A percentile compares a stretch with the other conserved stretches of the same genome.
These are phyloP conservation scores for Gleditsia sinensis DNA, from an alignment of 306 rosid genomes.

Conservation along the genomic window DNA sequence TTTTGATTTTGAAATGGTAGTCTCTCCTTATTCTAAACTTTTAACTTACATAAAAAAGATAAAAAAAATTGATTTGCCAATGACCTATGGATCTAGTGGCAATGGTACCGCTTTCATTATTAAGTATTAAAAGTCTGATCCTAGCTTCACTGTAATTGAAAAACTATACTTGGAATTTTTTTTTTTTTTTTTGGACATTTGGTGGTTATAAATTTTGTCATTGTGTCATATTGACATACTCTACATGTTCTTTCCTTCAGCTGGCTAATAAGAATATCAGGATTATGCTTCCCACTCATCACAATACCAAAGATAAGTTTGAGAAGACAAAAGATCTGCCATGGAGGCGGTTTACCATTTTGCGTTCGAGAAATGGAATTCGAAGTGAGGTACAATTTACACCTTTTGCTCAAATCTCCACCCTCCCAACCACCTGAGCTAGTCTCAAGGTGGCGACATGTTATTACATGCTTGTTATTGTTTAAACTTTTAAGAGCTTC, in stretches of 20 bases:
- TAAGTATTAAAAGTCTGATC: no score
- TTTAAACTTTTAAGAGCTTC: background rate
- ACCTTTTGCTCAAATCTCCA: no score
- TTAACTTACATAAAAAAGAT: no score
- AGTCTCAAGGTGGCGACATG: no score
- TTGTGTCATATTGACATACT: background rate
- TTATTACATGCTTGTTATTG: background rate
- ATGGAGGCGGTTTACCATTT: slow-evolving; percentile 4
- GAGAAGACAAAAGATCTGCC: background rate
- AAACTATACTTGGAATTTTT: background rate
- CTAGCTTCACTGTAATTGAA: background rate
- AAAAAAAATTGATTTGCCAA: no score
- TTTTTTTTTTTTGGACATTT: background rate
- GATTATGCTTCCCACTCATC: background rate
- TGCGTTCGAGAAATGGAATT: slow-evolving; percentile 41
- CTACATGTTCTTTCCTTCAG: slow-evolving; percentile 36
- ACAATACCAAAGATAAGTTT: slow-evolving; percentile 3
- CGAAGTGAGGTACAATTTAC: slow-evolving; percentile 38
- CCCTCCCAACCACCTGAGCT: no score
- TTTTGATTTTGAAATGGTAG: no score
- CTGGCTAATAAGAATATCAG: background rate
- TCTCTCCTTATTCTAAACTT: no score
- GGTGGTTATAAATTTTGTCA: background rate
- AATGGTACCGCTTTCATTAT: no score
- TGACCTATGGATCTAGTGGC: no score